phyloP scores from a whole-genome alignment of 2,329 filamentous ascomycete genomes.

The Diaporthe australafricana region DNA sequence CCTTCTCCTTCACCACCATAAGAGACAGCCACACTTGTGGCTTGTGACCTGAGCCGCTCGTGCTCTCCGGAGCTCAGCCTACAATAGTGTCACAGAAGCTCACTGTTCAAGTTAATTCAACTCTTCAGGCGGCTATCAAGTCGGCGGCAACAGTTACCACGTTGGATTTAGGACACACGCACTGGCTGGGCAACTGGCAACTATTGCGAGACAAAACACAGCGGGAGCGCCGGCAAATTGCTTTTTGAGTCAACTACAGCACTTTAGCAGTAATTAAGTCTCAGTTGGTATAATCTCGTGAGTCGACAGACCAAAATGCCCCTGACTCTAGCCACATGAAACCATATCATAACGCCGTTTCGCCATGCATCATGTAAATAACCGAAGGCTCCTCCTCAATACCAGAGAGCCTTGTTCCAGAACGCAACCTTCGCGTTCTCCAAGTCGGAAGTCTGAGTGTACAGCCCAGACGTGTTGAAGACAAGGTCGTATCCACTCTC shows the following conservation, averaged over 20 bases:
- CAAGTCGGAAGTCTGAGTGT: conserved; percentile 46
- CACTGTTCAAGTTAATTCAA: no score
- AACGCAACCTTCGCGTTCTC: conserved; percentile 44
- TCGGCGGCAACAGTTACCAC: neutral
- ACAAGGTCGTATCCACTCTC: conserved; percentile 44
- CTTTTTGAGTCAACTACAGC: neutral
- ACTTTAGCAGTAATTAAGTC: neutral
- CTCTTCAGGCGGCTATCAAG: neutral
- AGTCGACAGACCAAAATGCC: neutral
- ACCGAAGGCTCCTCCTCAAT: conserved; percentile 33
- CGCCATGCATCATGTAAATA: neutral
- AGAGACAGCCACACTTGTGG: neutral
- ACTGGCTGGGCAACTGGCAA: neutral
- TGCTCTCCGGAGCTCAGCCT: no score
- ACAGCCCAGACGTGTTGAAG: conserved; percentile 48
- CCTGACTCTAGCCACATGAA: neutral
- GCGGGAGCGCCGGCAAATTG: neutral
- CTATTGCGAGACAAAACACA: neutral
- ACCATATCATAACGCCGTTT: neutral
- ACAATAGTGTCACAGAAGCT: neutral
- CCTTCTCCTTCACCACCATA: neutral
- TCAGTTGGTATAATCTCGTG: neutral
- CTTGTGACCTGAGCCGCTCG: neutral
- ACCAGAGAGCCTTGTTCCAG: conserved; percentile 51
- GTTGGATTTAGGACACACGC: neutral